Base-by-base conservation (phyloP, 768 basidiomycete genomes). In the Tricholoma furcatifolium region DNA sequence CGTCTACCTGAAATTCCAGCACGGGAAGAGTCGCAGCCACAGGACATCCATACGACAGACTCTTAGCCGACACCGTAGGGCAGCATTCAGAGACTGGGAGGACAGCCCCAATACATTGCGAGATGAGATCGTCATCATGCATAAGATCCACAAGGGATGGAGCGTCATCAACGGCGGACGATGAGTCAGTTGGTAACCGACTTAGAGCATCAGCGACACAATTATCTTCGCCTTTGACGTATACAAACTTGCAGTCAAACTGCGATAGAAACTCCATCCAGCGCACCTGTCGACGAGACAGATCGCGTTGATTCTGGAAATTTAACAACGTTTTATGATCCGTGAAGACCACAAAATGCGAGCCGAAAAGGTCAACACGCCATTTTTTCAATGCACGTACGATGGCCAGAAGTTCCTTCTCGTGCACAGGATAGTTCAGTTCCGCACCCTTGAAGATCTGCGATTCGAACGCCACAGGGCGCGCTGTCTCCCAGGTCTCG, bases 281-380 rank as follows among this genome's bases (percentile, higher is more conserved):
- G 0, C 62, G 43, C 0, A 60, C 58, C 41, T 74, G 74, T 0
- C 58, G 44, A 0, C 60, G 50, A 0, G 63, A 70, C 0, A 74
- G 56, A 15, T 72, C 61, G 0, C 43, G 32, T 44, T 76, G 72
- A 0, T 47, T 56, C 1, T 57, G 11, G 27, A 76, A 70, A 31
- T 67, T 60, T 42, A 69, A 58, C 3, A 74, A 61, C 0, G 70
- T 71, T 4, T 63, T 54, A 54, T 77, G 75, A 47, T 76, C 72
- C 0, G 73, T 74, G 40, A 53, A 70, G 12, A 77, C 61, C 0
- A 39, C 2, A 63, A 65, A 59, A 14, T 36, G 51, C 2, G 45
- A 27, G 14, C 70, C 62, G 0, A 67, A 15, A 0, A 65, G 48
- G 47, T 67, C 65, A 5, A 56, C 50, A 3, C 59, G 42, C 67